phyloP scores from a whole-genome alignment of 2,329 filamentous ascomycete species.

The Phoma sp. region DNA sequence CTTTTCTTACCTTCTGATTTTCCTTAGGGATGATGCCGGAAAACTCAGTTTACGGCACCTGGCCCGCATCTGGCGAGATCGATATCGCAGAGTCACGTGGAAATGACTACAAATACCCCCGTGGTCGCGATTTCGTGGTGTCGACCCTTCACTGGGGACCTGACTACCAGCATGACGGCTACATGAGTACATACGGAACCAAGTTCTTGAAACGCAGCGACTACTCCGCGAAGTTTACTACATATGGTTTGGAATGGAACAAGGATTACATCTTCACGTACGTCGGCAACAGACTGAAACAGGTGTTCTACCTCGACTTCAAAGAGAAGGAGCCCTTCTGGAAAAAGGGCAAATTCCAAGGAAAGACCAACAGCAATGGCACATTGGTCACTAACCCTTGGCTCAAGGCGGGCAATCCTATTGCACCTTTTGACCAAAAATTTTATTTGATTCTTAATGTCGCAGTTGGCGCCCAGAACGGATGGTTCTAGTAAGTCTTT shows the following conservation, averaged over 20 bases:
- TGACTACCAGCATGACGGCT: slow-evolving; percentile 28
- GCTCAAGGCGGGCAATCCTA: slow-evolving; percentile 64
- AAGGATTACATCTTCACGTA: slow-evolving; percentile 87
- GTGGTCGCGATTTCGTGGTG: slow-evolving; percentile 77
- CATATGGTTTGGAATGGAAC: slow-evolving; percentile 73
- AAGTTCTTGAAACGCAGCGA: slow-evolving; percentile 67
- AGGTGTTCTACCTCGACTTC: slow-evolving; percentile 78
- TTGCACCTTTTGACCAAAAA: slow-evolving; percentile 75
- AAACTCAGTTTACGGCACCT: slow-evolving; percentile 72
- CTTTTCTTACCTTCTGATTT: neutral
- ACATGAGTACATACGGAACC: slow-evolving; percentile 29
- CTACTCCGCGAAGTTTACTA: slow-evolving; percentile 72
- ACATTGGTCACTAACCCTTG: slow-evolving; percentile 68
- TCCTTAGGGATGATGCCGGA: slow-evolving; percentile 61
- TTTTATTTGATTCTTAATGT: slow-evolving; percentile 80
- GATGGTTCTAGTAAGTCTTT: slow-evolving; percentile 72
- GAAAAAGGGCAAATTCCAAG: slow-evolving; percentile 70
- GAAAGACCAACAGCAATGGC: slow-evolving; percentile 65
- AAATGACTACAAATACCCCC: slow-evolving; percentile 74
- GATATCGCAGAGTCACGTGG: slow-evolving; percentile 81
- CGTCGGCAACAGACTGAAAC: slow-evolving; percentile 76
- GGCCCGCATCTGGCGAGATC: slow-evolving; percentile 82
- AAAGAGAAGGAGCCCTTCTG: slow-evolving; percentile 62
- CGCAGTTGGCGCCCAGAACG: slow-evolving; percentile 77
- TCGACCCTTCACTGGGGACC: slow-evolving; percentile 80